Base-by-base conservation (phyloP, 768 basidiomycete species). In the Hirschioporus abietinus region DNA sequence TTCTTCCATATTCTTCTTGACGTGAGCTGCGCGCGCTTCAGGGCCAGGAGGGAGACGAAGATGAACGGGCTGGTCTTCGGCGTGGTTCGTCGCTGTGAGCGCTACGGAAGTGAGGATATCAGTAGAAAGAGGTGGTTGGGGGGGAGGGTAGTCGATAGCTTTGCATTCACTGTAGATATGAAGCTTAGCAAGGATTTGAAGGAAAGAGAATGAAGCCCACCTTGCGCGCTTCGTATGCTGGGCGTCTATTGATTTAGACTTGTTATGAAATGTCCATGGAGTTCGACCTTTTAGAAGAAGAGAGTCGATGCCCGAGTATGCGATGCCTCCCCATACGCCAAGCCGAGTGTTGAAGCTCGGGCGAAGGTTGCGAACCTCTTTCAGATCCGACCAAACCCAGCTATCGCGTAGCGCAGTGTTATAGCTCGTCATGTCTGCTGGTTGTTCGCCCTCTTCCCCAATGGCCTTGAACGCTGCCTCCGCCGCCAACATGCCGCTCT, bases 401-500 rank as follows among this genome's bases (percentile, higher is more conserved):
- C 92, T 94, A 1, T 82, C 76, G 65, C 85, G 87, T 70, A 96
- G 82, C 0, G 85, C 82, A 1, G 73, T 72, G 68, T 94, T 87
- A 76, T 98, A 98, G 15, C 76, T 70, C 26, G 87, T 85, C 86
- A 98, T 85, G 74, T 93, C 88, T 0, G 81, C 78, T 0, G 83
- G 71, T 12, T 64, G 66, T 27, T 75, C 76, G 25, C 72, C 73
- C 24, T 67, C 67, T 12, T 76, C 65, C 7, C 79, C 76, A 63
- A 96, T 77, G 4, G 84, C 84, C 6, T 87, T 82, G 70, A 82
- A 95, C 0, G 93, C 93, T 0, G 92, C 84, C 75, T 99, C 96
- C 0, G 94, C 96, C 30, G 95, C 96, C 23, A 99, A 82, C 91
- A 98, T 98, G 30, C 97, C 97, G 42, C 91, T 93, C 83, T 99